Evolutionary conservation across 2,329 filamentous ascomycete species (phyloP), one percentile per base, ranked within the genome.

Genomic region (Alternaria ethzedia): DNA sequence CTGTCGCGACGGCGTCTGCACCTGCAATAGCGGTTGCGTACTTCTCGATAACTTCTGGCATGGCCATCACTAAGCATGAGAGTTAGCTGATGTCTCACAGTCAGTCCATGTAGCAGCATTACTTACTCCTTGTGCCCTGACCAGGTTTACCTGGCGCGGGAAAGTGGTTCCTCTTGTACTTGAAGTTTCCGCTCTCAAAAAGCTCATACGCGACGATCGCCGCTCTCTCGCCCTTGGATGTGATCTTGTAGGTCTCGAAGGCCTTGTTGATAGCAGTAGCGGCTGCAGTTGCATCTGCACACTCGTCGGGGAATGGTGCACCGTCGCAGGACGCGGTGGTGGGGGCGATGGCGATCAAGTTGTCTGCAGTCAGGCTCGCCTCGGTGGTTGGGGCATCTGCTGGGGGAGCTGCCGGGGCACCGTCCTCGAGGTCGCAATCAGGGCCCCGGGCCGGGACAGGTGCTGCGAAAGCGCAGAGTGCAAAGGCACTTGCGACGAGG

Each of bases 161-260:
- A 15, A 86, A 70, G 36, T 88, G 82, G 80, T 94, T 93, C 78
- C 84, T 86, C 79, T 90, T 92, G 85, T 87, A 94, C 72, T 86
- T 84, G 81, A 94, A 92, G 66, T 89, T 85, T 21, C 61, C 88
- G 2, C 87, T 88, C 82, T 96, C 93, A 75, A 89, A 89, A 11
- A 90, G 87, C 82, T 92, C 90, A 73, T 93, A 83, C 12, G 89
- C 84, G 46, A 96, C 75, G 15, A 94, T 79, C 21, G 89, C 91
- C 7, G 92, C 92, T 75, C 91, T 89, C 70, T 91, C 87, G 21
- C 84, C 86, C 21, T 81, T 79, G 32, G 78, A 77, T 51, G 80
- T 83, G 70, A 94, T 82, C 4, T 77, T 68, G 82, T 92, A 90
- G 11, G 83, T 79, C 17, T 73, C 60, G 78, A 94, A 89, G 36